Base-by-base conservation (phyloP, 352 stramenopile species). In the Pythium grandisporangium region DNA sequence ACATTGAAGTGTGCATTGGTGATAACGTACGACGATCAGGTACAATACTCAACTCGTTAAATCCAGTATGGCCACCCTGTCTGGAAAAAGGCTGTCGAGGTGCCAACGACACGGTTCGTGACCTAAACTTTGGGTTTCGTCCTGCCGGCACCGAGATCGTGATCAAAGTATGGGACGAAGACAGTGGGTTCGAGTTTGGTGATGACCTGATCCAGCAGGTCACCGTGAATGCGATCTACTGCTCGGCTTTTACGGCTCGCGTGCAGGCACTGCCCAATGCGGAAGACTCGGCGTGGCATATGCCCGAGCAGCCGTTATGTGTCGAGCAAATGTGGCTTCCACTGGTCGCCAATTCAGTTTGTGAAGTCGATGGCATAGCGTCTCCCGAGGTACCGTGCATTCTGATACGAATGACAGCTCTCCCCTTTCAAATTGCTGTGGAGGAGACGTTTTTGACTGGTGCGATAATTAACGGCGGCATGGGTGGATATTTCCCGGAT, bases 101-200 rank as follows among this genome's bases (percentile, higher is more conserved):
- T 5, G 43, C 57, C 5, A 51, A 56, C 27, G 77, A 95, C 37
- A 60, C 66, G 6, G 46, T 56, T 17, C 69, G 76, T 0, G 77
- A 90, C 39, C 48, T 96, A 23, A 81, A 88, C 44, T 93, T 96
- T 36, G 83, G 86, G 0, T 91, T 94, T 32, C 79, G 78, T 7
- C 58, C 68, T 14, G 79, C 82, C 10, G 86, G 81, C n/a, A 87
- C 73, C 2, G 44, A 73, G 38, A 84, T 96, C 42, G 60, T 52
- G 8, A 48, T 96, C 6, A 40, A 63, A 13, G 63, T 93, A 11
- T 70, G 63, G 41, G 81, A 96, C 50, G 63, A 85, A 23, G 83
- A 95, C 59, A 69, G 65, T 35, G 86, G 86, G 10, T 59, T 96
- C 2, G 84, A 95, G 49, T 95, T 95, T 36, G 75, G 51, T 7